Conservation (phyloP, 73 alveolate genomes). For the Paramecium bursaria region DNA sequence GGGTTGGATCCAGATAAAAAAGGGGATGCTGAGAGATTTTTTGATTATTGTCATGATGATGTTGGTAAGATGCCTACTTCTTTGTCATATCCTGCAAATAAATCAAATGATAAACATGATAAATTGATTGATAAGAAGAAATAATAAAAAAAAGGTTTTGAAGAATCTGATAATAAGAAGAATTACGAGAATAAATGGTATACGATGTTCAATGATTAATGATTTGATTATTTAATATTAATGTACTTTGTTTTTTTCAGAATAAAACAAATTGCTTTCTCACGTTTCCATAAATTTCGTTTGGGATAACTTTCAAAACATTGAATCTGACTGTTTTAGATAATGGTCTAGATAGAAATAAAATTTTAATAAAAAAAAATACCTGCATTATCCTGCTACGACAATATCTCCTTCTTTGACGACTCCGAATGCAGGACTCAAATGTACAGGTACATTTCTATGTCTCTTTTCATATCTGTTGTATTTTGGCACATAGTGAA, state of each 20-base stretch:
- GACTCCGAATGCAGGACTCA: conserved; percentile 89
- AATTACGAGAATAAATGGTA: conserved; percentile 12
- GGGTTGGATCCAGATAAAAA: conserved; percentile 55
- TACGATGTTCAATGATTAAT: conserved; percentile 15
- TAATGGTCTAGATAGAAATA: conserved; percentile 83
- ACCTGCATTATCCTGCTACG: conserved; percentile 99
- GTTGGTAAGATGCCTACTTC: background rate
- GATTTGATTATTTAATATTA: background rate
- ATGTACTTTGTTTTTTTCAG: conserved; percentile 57
- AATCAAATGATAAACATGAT: too few relatives aligned
- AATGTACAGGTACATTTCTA: conserved; percentile 92
- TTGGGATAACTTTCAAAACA: conserved; percentile 93
- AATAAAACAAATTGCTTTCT: conserved; percentile 95
- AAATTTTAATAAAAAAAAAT: background rate
- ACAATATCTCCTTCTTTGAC: conserved; percentile 98
- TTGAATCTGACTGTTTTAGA: conserved; percentile 99
- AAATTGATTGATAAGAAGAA: too few relatives aligned
- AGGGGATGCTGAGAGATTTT: conserved; percentile 51
- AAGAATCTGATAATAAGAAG: background rate
- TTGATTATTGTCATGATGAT: conserved; percentile 62
- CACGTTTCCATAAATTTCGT: conserved; percentile 93
- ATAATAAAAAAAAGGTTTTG: too few relatives aligned
- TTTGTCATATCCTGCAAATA: too few relatives aligned
- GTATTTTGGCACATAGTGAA: conserved; percentile 97
- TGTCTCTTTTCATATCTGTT: conserved; percentile 97